A percentile compares a stretch with the other conserved stretches of the same genome.
Conservation (phyloP, 2,329 filamentous ascomycete species). For the Colletotrichum simmondsii region DNA sequence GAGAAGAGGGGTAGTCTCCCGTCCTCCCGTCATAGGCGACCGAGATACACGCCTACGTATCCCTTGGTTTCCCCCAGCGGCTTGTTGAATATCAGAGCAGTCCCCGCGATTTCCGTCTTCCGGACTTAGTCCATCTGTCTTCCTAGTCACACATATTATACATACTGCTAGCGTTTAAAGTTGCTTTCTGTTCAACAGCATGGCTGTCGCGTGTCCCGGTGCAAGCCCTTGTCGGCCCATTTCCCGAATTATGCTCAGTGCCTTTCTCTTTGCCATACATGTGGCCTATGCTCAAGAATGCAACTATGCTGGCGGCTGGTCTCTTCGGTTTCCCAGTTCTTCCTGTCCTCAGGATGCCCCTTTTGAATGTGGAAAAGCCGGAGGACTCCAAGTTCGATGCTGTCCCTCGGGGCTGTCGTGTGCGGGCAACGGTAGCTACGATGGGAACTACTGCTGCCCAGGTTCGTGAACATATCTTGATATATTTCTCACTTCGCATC, state of each 20-base stretch:
- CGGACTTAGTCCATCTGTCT: neutral
- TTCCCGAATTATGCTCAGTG: neutral
- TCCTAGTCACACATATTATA: too few species aligned
- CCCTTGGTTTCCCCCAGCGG: neutral
- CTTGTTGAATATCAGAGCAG: neutral
- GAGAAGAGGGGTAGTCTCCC: neutral
- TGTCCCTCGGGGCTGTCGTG: constrained; percentile 2
- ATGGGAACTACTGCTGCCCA: neutral
- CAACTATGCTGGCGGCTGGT: neutral
- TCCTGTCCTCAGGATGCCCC: neutral
- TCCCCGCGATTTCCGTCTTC: neutral
- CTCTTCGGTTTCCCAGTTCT: neutral
- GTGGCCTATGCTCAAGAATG: neutral
- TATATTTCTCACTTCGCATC: too few species aligned
- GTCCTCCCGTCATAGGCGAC: neutral
- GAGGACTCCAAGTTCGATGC: neutral
- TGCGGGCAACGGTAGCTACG: neutral
- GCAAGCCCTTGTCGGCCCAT: too few species aligned
- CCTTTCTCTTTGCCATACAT: neutral
- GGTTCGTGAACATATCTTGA: neutral
- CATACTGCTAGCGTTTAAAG: neutral
- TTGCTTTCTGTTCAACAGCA: neutral
- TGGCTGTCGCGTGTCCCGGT: neutral
- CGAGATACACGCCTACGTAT: neutral
- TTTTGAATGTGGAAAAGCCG: constrained; percentile 4